Conservation (phyloP, 495 filamentous ascomycete genomes). For the Hyaloscypha hepaticicola region DNA sequence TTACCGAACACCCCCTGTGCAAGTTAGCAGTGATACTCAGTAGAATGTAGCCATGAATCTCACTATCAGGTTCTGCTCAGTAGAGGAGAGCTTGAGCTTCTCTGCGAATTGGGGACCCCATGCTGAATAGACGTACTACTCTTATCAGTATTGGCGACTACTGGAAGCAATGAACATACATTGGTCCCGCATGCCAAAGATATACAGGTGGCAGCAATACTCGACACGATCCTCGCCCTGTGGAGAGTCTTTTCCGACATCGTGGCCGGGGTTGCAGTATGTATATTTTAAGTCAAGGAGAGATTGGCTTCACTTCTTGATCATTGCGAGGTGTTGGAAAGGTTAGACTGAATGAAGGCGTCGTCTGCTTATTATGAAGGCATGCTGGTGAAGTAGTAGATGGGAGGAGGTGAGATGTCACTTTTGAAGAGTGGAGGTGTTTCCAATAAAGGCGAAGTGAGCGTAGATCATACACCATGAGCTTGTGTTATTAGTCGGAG, state of each 20-base stretch:
- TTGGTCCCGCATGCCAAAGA: conserved; percentile 91
- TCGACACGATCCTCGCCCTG: conserved; percentile 68
- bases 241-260: conserved; percentile 43
- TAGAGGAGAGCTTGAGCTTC: conserved; percentile 79
- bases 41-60: conserved; percentile 33
- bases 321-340: conserved; percentile 16
- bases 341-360: neutral
- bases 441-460: neutral
- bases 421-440: neutral
- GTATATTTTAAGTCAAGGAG: neutral
- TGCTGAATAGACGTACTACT: conserved; percentile 94
- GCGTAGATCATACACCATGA: neutral
- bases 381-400: neutral
- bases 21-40: conserved; percentile 4
- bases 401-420: neutral
- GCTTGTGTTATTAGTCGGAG: neutral
- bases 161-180: conserved; percentile 50
- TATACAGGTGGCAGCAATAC: conserved; percentile 81
- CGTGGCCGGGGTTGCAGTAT: conserved; percentile 16
- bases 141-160: conserved; percentile 20
- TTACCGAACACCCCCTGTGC: conserved; percentile 81
- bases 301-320: conserved; percentile 7
- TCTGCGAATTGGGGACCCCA: conserved; percentile 96
- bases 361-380: neutral
- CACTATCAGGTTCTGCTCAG: conserved; percentile 87